phyloP scores from a whole-genome alignment of 2,329 filamentous ascomycete species.

The Cladobotryum mycophilum region DNA sequence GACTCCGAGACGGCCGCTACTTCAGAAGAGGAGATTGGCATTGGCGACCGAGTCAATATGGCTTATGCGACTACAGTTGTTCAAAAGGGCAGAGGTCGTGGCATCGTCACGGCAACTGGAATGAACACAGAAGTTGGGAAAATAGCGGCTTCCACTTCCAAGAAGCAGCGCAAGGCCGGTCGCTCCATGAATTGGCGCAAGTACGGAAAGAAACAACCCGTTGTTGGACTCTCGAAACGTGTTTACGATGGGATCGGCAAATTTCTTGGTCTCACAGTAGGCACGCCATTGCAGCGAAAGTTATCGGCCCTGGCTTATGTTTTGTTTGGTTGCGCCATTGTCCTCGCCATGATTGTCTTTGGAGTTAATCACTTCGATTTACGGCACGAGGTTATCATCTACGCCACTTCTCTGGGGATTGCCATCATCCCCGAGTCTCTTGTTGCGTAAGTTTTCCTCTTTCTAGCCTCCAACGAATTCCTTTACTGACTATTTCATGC shows the following conservation, averaged over 20 bases:
- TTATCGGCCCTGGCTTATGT: conserved; percentile 71
- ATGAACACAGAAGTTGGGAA: conserved; percentile 67
- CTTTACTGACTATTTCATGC: conserved; percentile 13
- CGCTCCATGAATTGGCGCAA: conserved; percentile 48
- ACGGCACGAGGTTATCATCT: conserved; percentile 49
- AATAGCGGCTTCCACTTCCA: conserved; percentile 53
- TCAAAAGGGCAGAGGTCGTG: conserved; percentile 64
- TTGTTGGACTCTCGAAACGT: conserved; percentile 41
- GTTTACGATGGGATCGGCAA: conserved; percentile 46
- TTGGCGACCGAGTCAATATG: conserved; percentile 68
- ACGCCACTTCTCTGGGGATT: conserved; percentile 52
- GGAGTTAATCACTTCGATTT: conserved; percentile 49
- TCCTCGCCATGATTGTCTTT: conserved; percentile 53
- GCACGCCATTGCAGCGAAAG: conserved; percentile 73
- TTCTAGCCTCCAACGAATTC: not conserved
- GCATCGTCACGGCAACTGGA: conserved; percentile 66
- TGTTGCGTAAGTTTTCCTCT: conserved; percentile 44
- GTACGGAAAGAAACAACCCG: conserved; percentile 44
- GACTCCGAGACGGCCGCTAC: conserved; percentile 40
- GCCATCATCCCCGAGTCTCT: conserved; percentile 60
- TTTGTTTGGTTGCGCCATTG: conserved; percentile 64
- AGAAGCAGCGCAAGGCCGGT: conserved; percentile 49
- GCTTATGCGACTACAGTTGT: conserved; percentile 69
- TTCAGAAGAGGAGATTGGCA: conserved; percentile 48
- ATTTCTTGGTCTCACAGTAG: conserved; percentile 56